Base-by-base conservation (phyloP, 2,329 filamentous ascomycete genomes). In the Trichoderma gracile region DNA sequence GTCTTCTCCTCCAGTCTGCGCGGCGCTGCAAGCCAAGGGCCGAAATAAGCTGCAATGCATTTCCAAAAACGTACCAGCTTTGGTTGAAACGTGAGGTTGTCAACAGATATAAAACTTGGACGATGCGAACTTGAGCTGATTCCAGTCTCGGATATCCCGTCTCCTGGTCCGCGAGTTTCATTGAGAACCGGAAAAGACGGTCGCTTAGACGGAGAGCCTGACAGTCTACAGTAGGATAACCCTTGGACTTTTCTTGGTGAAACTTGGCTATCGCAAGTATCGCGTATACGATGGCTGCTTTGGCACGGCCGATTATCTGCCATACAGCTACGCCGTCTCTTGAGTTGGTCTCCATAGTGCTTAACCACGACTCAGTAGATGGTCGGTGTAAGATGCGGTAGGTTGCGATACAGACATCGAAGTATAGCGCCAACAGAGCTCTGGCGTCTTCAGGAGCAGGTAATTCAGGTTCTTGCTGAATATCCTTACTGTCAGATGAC, bases 21-120 rank as follows among this genome's bases (percentile, higher is more conserved):
- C 69, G 70, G 1, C 74, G 67, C 40, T 75, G 73, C 0, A 76
- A 65, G 0, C 82, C 80, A 1, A 84, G 72, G 0, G 75, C 78
- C 2, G 80, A 78, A 0, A 81, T 76, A 1, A 87, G 78, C 56
- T 85, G 85, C 2, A 85, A 75, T 0, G 82, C 79, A 2, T 80
- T 85, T 0, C 85, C 85, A 69, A 88, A 87, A 2, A 81, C 76
- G 69, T 84, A 86, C 84, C 85, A 87, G 19, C 82, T 84, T 46
- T 86, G 82, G 62, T 87, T 87, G 69, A 86, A 82, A 0, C 85
- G 78, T 1, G 84, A 85, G 0, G 85, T 85, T 4, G 80, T 82
- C 0, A 88, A 76, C 21, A 88, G 76, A 66, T 86, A 88, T 6
- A 87, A 77, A 14, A 84, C 84, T 67, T 86, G 84, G 1, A 85